These are phyloP conservation scores for Cardamine resedifolia DNA, from an alignment of 345 rosid genomes.

Conservation along the genomic window DNA sequence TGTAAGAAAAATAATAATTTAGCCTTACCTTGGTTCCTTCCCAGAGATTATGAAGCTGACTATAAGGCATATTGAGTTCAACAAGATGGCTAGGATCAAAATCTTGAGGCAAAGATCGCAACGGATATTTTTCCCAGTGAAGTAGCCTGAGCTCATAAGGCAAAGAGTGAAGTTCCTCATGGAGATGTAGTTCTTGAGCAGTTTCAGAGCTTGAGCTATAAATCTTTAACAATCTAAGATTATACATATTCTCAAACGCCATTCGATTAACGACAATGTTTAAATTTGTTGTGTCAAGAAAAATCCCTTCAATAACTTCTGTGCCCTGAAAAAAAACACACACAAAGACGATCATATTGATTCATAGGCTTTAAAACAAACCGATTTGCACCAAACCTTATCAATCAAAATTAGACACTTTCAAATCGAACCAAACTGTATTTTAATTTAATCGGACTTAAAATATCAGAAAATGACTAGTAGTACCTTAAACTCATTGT, in stretches of 20 bases:
- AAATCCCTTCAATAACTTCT: slow-evolving; percentile 31
- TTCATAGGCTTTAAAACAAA: not conserved
- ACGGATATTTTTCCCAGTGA: slow-evolving; percentile 34
- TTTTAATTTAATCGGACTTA: not conserved
- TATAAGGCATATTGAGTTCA: slow-evolving; percentile 22
- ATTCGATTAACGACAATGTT: not conserved
- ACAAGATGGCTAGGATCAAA: slow-evolving; percentile 21
- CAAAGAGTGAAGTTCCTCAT: not conserved
- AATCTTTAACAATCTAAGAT: slow-evolving; percentile 25
- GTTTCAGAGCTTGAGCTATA: not conserved
- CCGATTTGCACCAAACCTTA: not conserved
- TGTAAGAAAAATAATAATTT: not conserved
- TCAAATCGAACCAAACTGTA: no score
- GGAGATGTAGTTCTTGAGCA: not conserved
- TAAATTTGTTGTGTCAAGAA: slow-evolving; percentile 9
- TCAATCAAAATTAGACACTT: no score
- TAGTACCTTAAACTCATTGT: slow-evolving; percentile 4
- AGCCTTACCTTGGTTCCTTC: slow-evolving; percentile 11
- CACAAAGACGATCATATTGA: not conserved
- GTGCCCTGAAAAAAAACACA: slow-evolving; percentile 19
- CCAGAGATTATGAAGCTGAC: slow-evolving; percentile 29
- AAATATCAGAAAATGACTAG: not conserved
- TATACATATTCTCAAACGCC: slow-evolving; percentile 32
- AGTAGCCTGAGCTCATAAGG: slow-evolving; percentile 27
- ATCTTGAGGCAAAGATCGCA: not conserved